phyloP scores from a whole-genome alignment of 805 yeast species.

The Nakazawaea holstii region DNA sequence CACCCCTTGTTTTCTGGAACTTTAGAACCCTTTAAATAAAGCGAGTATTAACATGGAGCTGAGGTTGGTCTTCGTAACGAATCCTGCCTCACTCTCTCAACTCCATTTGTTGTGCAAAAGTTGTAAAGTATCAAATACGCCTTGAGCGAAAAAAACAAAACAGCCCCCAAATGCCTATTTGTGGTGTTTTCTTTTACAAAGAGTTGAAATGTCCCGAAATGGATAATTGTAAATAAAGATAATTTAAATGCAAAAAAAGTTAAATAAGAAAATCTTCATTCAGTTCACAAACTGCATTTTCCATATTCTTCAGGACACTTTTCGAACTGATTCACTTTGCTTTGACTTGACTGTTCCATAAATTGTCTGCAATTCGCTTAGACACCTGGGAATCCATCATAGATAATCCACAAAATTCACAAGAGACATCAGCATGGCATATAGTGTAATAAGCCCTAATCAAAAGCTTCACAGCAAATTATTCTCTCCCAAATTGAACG shows the following conservation, averaged over 20 bases:
- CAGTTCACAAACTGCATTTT: not conserved
- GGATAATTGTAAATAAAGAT: not conserved
- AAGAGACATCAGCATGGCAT: not conserved
- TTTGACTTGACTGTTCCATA: no score
- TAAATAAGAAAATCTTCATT: not conserved
- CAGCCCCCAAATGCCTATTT: not conserved
- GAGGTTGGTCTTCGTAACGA: no score
- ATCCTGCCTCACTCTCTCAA: no score
- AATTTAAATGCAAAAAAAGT: not conserved
- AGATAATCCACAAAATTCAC: not conserved
- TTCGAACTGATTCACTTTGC: no score
- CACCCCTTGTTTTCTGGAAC: no score
- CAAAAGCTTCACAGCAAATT: not conserved
- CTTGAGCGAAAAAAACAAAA: no score
- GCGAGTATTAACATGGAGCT: no score
- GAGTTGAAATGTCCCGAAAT: not conserved
- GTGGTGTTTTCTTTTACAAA: not conserved
- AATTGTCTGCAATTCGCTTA: no score
- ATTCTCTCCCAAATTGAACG: conserved; percentile 28
- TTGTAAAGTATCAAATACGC: no score
- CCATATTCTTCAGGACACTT: not conserved
- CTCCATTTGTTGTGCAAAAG: no score
- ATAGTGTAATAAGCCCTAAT: conserved; percentile 2
- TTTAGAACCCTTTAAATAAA: no score
- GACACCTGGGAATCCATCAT: no score